Base-by-base conservation (phyloP, 2,329 filamentous ascomycete genomes). In the Tolypocladium pustulatum region DNA sequence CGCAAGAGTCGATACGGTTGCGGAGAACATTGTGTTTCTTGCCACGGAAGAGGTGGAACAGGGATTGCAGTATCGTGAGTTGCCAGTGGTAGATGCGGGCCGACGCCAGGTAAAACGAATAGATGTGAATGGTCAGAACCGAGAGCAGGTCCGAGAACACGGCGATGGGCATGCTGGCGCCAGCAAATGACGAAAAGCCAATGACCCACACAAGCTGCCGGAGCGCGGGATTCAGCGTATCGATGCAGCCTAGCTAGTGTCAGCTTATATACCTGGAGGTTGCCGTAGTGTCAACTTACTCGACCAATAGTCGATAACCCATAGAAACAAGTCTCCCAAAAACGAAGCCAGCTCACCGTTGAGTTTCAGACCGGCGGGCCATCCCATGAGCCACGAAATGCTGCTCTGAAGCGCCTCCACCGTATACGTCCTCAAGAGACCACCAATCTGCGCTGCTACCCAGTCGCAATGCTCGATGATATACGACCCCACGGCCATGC, bases 61-160 rank as follows among this genome's bases (percentile, higher is more conserved):
- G 85, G 13, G 93, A 97, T 64, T 93, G 87, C 63, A 99, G 88
- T 62, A 99, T 97, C 4, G 89, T 96, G 61, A 99, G 85, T 74
- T 99, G 94, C 94, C 94, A 99, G 75, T 97, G 91, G 73, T 93
- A 99, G 67, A 99, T 97, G 56, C 94, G 88, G 3, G 94, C 94
- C 10, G 92, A 96, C 20, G 95, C 93, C 59, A 97, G 87, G 73
- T 99, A 99, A 72, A 99, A 99, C 1, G 89, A 96, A 77, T 97
- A 96, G 58, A 99, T 97, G 73, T 99, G 94, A 40, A 99, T 78
- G 1, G 95, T 99, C 60, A 97, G 79, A 54, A 95, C 81, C 1
- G 93, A 96, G 3, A 97, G 81, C 8, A 99, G 81, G 71, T 99
- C 94, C 0, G 93, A 97, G 72, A 96, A 93, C 61, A 99, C 83